These are phyloP conservation scores for Thelephora aurantiotincta DNA, from an alignment of 768 basidiomycete species.

Conservation along the genomic window DNA sequence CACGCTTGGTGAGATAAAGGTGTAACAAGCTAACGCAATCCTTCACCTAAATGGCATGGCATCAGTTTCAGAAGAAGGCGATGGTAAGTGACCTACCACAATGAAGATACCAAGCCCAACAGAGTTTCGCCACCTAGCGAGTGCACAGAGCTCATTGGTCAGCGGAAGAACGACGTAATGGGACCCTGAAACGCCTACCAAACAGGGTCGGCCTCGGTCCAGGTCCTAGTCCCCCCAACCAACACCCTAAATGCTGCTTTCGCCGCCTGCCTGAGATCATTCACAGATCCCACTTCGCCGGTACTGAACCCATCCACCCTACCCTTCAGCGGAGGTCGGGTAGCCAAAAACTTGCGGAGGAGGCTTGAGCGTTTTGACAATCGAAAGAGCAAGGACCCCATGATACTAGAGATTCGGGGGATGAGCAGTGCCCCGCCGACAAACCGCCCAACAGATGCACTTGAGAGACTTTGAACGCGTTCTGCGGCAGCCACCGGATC, in stretches of 20 bases:
- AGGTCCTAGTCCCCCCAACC: constrained; percentile 43
- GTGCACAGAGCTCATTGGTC: background rate
- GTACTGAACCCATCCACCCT: background rate
- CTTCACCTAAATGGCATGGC: constrained; percentile 32
- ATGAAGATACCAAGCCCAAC: constrained; percentile 57
- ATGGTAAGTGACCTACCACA: constrained; percentile 24
- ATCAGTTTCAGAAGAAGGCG: background rate
- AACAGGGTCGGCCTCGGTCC: constrained; percentile 58
- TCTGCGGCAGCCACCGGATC: constrained; percentile 36
- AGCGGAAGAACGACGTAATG: background rate
- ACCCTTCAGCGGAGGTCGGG: constrained; percentile 8
- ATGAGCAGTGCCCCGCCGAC: constrained; percentile 58
- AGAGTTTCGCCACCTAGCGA: constrained; percentile 46
- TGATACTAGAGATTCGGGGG: constrained; percentile 48
- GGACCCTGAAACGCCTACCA: constrained; percentile 28
- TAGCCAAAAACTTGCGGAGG: constrained; percentile 20
- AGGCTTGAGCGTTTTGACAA: constrained; percentile 31
- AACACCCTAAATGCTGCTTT: constrained; percentile 30
- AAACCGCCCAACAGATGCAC: constrained; percentile 47
- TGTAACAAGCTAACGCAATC: constrained; percentile 57
- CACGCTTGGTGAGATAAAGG: constrained; percentile 55
- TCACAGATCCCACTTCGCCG: constrained; percentile 2
- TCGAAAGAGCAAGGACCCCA: constrained; percentile 46
- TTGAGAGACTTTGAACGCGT: constrained; percentile 41
- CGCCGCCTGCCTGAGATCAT: constrained; percentile 15